A percentile compares a stretch with the other conserved stretches of the same genome.
phyloP scores from a whole-genome alignment of 805 yeast species.

The Saccharomycopsis synnaedendra region DNA sequence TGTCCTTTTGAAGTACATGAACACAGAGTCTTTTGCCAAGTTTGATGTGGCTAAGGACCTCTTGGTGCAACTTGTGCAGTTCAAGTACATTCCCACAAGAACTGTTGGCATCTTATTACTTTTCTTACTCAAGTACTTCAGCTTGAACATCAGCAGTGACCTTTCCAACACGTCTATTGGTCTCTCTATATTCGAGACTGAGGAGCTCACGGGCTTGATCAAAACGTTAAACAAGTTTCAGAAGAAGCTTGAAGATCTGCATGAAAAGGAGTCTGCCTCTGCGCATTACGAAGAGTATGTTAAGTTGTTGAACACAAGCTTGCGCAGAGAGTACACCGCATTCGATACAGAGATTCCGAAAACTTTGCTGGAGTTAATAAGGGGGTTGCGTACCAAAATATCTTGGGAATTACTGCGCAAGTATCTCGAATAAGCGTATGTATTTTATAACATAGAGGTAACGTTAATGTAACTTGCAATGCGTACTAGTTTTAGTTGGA shows the following conservation, averaged over 20 bases:
- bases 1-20: constrained; percentile 40
- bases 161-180: constrained; percentile 4
- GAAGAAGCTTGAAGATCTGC: not conserved
- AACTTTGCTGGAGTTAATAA: constrained; percentile 3
- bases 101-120: constrained; percentile 4
- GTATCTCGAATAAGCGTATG: constrained; percentile 8
- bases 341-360: constrained; percentile 8
- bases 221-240: constrained; percentile 7
- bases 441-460: not conserved
- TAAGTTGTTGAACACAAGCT: not conserved
- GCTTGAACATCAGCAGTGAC: constrained; percentile 6
- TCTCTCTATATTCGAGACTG: constrained; percentile 10
- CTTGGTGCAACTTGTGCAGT: constrained; percentile 31
- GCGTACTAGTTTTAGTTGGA: too few relatives aligned
- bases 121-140: constrained; percentile 13
- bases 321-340: not conserved
- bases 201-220: constrained; percentile 10
- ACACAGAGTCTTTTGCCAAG: constrained; percentile 21
- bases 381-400: constrained; percentile 6
- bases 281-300: constrained; percentile 5
- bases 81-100: constrained; percentile 30
- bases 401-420: constrained; percentile 14
- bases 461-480: too few relatives aligned
- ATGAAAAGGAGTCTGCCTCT: not conserved
- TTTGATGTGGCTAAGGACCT: constrained; percentile 22